Evolutionary conservation across 202 grass and related monocot genomes (phyloP).

Genomic region (Miscanthus sacchariflorus): DNA sequence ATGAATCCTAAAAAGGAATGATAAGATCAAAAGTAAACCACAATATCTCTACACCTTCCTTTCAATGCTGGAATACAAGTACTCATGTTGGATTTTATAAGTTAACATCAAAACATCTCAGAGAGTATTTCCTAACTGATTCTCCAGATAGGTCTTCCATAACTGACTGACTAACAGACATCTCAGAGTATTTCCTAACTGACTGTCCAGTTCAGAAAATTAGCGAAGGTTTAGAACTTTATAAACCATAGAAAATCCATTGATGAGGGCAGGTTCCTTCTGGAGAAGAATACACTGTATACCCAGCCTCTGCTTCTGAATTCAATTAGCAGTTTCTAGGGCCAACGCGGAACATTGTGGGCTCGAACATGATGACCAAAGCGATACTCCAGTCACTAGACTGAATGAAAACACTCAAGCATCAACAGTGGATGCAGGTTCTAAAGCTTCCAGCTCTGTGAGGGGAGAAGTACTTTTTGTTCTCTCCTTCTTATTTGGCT

Average conservation of each 20-base stretch:
- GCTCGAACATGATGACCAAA: neutral
- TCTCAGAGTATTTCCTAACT: neutral
- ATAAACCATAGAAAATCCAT: neutral
- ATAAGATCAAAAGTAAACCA: neutral
- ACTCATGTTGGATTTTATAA: no score
- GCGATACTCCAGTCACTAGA: neutral
- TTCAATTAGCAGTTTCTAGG: constrained; percentile 15
- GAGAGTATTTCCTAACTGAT: no score
- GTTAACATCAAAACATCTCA: no score
- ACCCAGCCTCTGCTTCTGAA: neutral
- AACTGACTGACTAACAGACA: no score
- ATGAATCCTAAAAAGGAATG: neutral
- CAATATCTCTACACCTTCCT: no score
- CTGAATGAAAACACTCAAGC: constrained; percentile 36
- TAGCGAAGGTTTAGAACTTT: neutral
- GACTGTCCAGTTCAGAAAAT: neutral
- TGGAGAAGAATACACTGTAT: constrained; percentile 21
- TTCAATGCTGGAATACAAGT: no score
- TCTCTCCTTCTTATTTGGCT: constrained; percentile 47
- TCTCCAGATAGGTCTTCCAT: no score
- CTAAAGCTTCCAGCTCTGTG: neutral
- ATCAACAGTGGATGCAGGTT: constrained; percentile 31
- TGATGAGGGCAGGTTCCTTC: neutral
- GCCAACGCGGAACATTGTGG: neutral
- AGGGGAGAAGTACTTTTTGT: neutral